Percentiles rank a stretch among this genome's conserved stretches.
Evolutionary conservation across 352 stramenopile genomes (phyloP).

Genomic region (Pythium phragmiticola): DNA sequence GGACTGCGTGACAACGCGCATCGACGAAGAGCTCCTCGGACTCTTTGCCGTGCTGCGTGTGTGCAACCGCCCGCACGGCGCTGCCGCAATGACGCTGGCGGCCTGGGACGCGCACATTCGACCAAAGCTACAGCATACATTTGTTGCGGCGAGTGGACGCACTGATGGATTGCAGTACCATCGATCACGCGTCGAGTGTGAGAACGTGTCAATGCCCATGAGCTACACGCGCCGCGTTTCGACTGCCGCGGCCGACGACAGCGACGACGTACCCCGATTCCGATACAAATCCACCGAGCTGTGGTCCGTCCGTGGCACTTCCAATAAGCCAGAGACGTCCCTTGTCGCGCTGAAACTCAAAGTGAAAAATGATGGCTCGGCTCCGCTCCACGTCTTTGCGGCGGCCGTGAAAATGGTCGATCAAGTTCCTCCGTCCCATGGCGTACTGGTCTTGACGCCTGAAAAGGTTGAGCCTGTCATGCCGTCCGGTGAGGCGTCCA

Average conservation of each 20-base stretch:
- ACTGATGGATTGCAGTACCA: conserved; percentile 13
- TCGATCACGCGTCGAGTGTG: conserved; percentile 3
- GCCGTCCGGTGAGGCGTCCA: conserved; percentile 4
- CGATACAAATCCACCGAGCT: conserved; percentile 22
- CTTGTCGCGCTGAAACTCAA: conserved; percentile 19
- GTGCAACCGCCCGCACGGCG: conserved; percentile 4
- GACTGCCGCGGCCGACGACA: not conserved
- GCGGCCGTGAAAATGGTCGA: conserved; percentile 23
- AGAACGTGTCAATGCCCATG: conserved; percentile 9
- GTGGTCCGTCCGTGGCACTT: conserved; percentile 9
- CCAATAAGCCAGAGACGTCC: not conserved
- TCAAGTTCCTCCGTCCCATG: not conserved
- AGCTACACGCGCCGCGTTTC: conserved; percentile 13
- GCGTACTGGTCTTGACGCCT: conserved; percentile 11
- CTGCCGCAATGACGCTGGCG: not conserved
- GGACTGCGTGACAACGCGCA: conserved; percentile 27
- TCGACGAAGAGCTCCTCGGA: conserved; percentile 23
- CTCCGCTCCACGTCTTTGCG: conserved; percentile 24
- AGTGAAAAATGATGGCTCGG: conserved; percentile 22
- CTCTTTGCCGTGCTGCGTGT: conserved; percentile 21
- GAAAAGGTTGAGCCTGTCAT: not conserved
- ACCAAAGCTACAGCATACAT: conserved; percentile 4
- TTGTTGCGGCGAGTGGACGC: not conserved
- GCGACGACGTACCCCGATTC: conserved; percentile 18
- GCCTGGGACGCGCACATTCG: conserved; percentile 15